Conservation (phyloP, 805 yeast genomes). For the Saitoella complicata region DNA sequence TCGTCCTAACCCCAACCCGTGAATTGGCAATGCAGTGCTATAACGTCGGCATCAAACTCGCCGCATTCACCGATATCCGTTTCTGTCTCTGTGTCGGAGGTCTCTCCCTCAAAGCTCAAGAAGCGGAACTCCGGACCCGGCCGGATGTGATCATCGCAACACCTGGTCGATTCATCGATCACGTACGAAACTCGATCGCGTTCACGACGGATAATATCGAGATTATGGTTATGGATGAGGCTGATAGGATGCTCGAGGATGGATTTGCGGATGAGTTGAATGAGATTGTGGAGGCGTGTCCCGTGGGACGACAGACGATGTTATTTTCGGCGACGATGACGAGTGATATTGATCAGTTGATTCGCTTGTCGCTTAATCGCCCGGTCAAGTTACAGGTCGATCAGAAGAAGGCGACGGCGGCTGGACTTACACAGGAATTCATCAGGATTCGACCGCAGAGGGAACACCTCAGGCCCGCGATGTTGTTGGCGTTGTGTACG, state of each 20-base stretch:
- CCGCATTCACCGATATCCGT: slow-evolving; percentile 56
- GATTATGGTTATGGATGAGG: slow-evolving; percentile 88
- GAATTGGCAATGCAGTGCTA: slow-evolving; percentile 92
- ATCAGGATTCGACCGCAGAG: slow-evolving; percentile 79
- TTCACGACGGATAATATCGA: slow-evolving; percentile 84
- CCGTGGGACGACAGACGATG: slow-evolving; percentile 83
- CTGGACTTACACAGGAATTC: slow-evolving; percentile 83
- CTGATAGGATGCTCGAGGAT: slow-evolving; percentile 98
- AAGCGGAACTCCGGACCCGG: slow-evolving; percentile 75
- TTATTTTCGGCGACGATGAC: slow-evolving; percentile 97
- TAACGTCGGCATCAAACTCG: slow-evolving; percentile 80
- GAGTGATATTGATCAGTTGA: slow-evolving; percentile 71
- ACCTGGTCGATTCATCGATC: slow-evolving; percentile 97
- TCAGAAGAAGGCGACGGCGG: slow-evolving; percentile 89
- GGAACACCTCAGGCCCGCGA: slow-evolving; percentile 68
- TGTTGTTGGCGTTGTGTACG: slow-evolving; percentile 54
- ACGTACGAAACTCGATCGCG: slow-evolving; percentile 84
- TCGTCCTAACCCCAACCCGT: slow-evolving; percentile 89
- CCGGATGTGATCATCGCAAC: slow-evolving; percentile 97
- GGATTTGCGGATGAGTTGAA: slow-evolving; percentile 93
- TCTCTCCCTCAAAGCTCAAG: slow-evolving; percentile 84
- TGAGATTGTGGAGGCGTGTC: slow-evolving; percentile 74
- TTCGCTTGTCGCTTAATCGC: slow-evolving; percentile 69
- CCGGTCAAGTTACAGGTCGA: slow-evolving; percentile 94
- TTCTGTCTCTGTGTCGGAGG: slow-evolving; percentile 98